These are phyloP conservation scores for Trichoderma erinaceum DNA, from an alignment of 495 filamentous ascomycete species.

Conservation along the genomic window DNA sequence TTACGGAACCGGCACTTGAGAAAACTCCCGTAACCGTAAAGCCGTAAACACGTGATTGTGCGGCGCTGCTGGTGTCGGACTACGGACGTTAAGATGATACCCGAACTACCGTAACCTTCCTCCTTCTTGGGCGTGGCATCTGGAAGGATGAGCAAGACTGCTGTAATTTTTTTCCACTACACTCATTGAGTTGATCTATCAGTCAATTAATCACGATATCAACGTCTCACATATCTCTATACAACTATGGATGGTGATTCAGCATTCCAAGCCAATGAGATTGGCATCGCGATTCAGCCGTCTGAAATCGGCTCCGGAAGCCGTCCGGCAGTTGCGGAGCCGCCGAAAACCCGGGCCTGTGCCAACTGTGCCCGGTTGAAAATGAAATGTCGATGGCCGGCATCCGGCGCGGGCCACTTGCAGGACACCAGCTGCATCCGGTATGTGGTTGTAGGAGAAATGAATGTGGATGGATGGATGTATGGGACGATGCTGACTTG, in stretches of 20 bases:
- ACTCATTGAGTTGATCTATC: neutral
- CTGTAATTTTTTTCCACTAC: neutral
- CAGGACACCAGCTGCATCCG: neutral
- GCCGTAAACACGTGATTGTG: neutral
- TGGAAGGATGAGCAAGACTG: neutral
- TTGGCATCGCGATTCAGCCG: neutral
- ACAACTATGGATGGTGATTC: neutral
- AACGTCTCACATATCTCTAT: neutral
- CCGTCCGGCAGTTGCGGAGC: neutral
- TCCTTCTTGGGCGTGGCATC: neutral
- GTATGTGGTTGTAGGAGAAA: slow-evolving; percentile 17
- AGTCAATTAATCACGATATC: neutral
- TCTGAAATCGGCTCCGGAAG: neutral
- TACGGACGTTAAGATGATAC: neutral
- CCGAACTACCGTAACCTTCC: neutral
- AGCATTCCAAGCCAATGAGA: neutral
- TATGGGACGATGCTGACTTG: neutral
- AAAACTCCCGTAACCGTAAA: neutral
- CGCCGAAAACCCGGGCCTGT: slow-evolving; percentile 9
- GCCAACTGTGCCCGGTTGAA: slow-evolving; percentile 11
- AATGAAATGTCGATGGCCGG: slow-evolving; percentile 16
- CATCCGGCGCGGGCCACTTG: neutral
- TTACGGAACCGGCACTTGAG: neutral
- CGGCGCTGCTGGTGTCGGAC: neutral
- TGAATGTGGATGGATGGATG: neutral